Conservation (phyloP, 305 asterid species). For the Solanum hybrid region DNA sequence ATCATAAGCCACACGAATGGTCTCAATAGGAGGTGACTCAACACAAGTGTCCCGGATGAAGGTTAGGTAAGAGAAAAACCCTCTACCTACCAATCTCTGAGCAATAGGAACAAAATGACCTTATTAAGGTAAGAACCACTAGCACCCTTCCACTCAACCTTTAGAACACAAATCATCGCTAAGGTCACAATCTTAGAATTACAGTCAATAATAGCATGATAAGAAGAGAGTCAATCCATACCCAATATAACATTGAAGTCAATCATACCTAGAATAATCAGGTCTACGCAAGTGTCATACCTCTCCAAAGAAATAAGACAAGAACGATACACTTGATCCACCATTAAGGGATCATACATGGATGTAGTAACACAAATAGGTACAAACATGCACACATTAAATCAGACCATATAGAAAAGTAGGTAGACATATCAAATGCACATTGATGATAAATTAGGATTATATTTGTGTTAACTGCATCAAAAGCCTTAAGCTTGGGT, state of each 20-base stretch:
- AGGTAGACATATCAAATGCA: not conserved
- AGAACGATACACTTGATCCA: too few species aligned
- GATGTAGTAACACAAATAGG: not conserved
- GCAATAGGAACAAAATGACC: not conserved
- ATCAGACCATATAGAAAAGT: too few species aligned
- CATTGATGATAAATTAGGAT: not conserved
- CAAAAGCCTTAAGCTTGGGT: not conserved
- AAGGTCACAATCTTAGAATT: not conserved
- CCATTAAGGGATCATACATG: not conserved
- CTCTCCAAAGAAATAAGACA: not conserved
- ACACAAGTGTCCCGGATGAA: not conserved
- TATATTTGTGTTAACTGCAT: too few species aligned
- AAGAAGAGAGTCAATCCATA: not conserved
- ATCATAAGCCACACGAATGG: not conserved
- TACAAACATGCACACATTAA: not conserved
- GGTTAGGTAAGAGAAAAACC: not conserved
- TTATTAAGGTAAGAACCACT: not conserved
- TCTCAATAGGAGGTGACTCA: not conserved
- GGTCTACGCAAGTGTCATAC: not conserved
- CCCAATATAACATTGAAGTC: not conserved
- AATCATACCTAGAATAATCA: not conserved
- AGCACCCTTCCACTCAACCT: not conserved
- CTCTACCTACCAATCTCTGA: not conserved
- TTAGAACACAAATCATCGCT: not conserved
- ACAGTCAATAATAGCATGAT: too few species aligned